Evolutionary conservation across 2,329 filamentous ascomycete species (phyloP).

Genomic region (Hypoxylon sp.): DNA sequence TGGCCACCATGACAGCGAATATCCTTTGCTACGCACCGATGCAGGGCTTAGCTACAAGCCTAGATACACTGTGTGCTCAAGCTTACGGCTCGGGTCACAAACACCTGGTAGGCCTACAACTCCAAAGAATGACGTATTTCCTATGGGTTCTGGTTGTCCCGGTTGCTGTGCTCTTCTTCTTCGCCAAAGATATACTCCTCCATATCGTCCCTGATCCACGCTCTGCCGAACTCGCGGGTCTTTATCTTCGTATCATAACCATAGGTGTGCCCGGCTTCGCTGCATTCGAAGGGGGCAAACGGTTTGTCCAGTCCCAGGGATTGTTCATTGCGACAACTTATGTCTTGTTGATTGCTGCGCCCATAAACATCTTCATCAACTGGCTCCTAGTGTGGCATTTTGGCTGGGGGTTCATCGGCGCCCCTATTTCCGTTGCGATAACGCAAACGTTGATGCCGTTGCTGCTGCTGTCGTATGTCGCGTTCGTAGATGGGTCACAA

Average conservation of each 20-base stretch:
- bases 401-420: slow-evolving; percentile 79
- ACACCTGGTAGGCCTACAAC: slow-evolving; percentile 86
- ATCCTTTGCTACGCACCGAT: slow-evolving; percentile 84
- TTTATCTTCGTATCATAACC: slow-evolving; percentile 80
- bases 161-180: slow-evolving; percentile 78
- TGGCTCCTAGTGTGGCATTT: slow-evolving; percentile 84
- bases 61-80: slow-evolving; percentile 94
- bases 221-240: slow-evolving; percentile 79
- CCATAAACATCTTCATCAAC: slow-evolving; percentile 82
- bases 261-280: slow-evolving; percentile 82
- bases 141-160: slow-evolving; percentile 79
- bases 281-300: slow-evolving; percentile 81
- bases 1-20: slow-evolving; percentile 84
- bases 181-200: slow-evolving; percentile 74
- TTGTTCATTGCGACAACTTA: slow-evolving; percentile 85
- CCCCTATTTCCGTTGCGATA: slow-evolving; percentile 81
- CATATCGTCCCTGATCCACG: slow-evolving; percentile 78
- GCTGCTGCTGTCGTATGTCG: slow-evolving; percentile 81
- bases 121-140: slow-evolving; percentile 86
- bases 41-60: slow-evolving; percentile 87
- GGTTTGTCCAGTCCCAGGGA: slow-evolving; percentile 86
- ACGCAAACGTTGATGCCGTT: slow-evolving; percentile 82
- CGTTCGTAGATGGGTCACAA: slow-evolving; percentile 77
- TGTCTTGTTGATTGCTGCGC: slow-evolving; percentile 81
- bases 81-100: slow-evolving; percentile 93